Percentiles rank a stretch among this genome's conserved stretches.
These are phyloP conservation scores for Globisporangium irregulare DNA, from an alignment of 352 stramenopile genomes.

Conservation along the genomic window DNA sequence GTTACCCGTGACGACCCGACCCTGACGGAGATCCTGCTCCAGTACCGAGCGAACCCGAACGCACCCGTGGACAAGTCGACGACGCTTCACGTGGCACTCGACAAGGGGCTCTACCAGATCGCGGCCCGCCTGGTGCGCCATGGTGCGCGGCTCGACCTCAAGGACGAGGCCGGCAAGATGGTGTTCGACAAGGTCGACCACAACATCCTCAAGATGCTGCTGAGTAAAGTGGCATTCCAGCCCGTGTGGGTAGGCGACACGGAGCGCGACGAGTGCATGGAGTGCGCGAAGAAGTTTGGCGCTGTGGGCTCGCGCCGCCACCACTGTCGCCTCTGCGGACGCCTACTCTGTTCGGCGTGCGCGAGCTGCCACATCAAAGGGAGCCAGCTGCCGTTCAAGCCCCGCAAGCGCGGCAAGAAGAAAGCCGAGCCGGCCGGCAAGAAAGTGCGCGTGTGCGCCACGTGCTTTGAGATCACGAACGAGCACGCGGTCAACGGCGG, in stretches of 20 bases:
- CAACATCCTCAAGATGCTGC: slow-evolving; percentile 39
- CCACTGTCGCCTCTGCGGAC: slow-evolving; percentile 61
- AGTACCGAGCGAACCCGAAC: slow-evolving; percentile 54
- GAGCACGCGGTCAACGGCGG: slow-evolving; percentile 3
- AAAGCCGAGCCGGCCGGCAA: slow-evolving; percentile 46
- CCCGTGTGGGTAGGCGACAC: slow-evolving; percentile 54
- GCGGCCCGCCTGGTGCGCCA: slow-evolving; percentile 50
- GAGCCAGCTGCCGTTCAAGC: slow-evolving; percentile 39
- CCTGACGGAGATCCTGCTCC: slow-evolving; percentile 57
- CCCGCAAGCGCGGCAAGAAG: slow-evolving; percentile 45
- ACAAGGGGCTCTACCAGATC: slow-evolving; percentile 52
- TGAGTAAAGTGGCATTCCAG: slow-evolving; percentile 42
- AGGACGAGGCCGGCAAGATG: slow-evolving; percentile 54
- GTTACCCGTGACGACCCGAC: slow-evolving; percentile 54
- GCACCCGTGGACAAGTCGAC: slow-evolving; percentile 59
- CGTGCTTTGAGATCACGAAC: slow-evolving; percentile 50
- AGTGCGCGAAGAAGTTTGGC: slow-evolving; percentile 54
- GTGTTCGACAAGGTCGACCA: slow-evolving; percentile 67
- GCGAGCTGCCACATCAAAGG: slow-evolving; percentile 38
- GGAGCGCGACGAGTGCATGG: slow-evolving; percentile 52
- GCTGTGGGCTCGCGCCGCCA: slow-evolving; percentile 39
- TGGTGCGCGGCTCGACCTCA: slow-evolving; percentile 48
- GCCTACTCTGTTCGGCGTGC: slow-evolving; percentile 46
- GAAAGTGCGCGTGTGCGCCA: slow-evolving; percentile 68
- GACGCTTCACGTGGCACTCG: slow-evolving; percentile 57